phyloP scores from a whole-genome alignment of 2,329 filamentous ascomycete genomes.

The Metarhizium robertsii region DNA sequence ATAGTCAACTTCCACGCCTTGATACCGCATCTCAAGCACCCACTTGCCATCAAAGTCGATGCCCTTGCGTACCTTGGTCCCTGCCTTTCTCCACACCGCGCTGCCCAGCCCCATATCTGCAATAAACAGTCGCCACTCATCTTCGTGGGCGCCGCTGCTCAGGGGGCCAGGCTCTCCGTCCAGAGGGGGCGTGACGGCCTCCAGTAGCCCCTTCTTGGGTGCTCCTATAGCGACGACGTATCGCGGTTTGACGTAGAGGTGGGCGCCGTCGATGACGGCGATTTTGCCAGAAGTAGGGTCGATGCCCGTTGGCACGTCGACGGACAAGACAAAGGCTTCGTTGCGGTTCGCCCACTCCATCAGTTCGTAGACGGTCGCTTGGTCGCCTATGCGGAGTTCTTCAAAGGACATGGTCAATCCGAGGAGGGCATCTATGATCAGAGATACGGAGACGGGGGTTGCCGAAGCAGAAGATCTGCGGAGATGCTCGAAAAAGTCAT shows the following conservation, averaged over 20 bases:
- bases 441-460: constrained; percentile 51
- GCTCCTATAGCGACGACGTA: constrained; percentile 80
- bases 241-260: constrained; percentile 70
- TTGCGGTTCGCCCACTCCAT: constrained; percentile 91
- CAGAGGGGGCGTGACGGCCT: constrained; percentile 53
- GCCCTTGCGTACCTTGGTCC: constrained; percentile 70
- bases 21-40: constrained; percentile 62
- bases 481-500: constrained; percentile 51
- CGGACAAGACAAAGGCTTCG: constrained; percentile 70
- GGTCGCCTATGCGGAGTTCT: constrained; percentile 72
- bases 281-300: constrained; percentile 67
- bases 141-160: constrained; percentile 30
- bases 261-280: constrained; percentile 61
- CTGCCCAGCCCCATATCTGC: constrained; percentile 81
- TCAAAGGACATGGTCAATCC: constrained; percentile 84
- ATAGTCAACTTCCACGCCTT: constrained; percentile 23
- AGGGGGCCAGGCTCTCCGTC: constrained; percentile 26
- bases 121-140: constrained; percentile 71
- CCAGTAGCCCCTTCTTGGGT: constrained; percentile 75
- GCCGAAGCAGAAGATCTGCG: constrained; percentile 33
- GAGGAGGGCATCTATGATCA: constrained; percentile 83
- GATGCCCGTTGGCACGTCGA: constrained; percentile 87
- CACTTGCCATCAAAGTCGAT: constrained; percentile 84
- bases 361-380: constrained; percentile 76
- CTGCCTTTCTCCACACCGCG: constrained; percentile 76